phyloP scores from a whole-genome alignment of 2,329 filamentous ascomycete species.

The Beauveria australis region DNA sequence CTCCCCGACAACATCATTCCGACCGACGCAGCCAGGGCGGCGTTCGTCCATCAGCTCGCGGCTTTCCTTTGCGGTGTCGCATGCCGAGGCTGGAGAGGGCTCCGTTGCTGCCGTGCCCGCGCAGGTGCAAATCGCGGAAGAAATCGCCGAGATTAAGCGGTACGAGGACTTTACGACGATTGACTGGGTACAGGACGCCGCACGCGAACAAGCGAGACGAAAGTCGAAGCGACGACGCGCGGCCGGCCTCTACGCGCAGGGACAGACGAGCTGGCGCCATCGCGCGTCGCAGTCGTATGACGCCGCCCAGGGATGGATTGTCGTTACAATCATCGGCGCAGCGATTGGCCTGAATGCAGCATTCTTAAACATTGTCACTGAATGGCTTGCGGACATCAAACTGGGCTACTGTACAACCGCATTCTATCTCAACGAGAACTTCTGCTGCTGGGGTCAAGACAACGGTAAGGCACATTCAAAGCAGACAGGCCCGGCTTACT shows the following conservation, averaged over 20 bases:
- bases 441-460: slow-evolving; percentile 96
- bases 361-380: slow-evolving; percentile 87
- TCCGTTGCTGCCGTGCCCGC: slow-evolving; percentile 41
- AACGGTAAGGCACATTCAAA: slow-evolving; percentile 44
- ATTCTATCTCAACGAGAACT: slow-evolving; percentile 95
- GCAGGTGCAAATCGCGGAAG: slow-evolving; percentile 74
- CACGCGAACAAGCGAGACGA: slow-evolving; percentile 77
- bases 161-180: slow-evolving; percentile 99
- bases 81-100: slow-evolving; percentile 53
- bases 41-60: slow-evolving; percentile 55
- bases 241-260: slow-evolving; percentile 62
- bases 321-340: slow-evolving; percentile 86
- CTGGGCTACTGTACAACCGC: slow-evolving; percentile 90
- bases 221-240: slow-evolving; percentile 66
- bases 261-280: slow-evolving; percentile 67
- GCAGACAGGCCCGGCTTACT: neutral
- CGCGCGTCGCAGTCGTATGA: slow-evolving; percentile 83
- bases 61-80: slow-evolving; percentile 59
- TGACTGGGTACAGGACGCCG: slow-evolving; percentile 98
- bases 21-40: slow-evolving; percentile 20
- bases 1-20: slow-evolving; percentile 28
- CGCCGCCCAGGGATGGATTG: slow-evolving; percentile 95
- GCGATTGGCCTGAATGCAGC: slow-evolving; percentile 91
- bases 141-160: slow-evolving; percentile 95
- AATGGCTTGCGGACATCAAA: slow-evolving; percentile 95